Base-by-base conservation (phyloP, 2,329 filamentous ascomycete genomes). In the Dactylonectria macrodidyma region DNA sequence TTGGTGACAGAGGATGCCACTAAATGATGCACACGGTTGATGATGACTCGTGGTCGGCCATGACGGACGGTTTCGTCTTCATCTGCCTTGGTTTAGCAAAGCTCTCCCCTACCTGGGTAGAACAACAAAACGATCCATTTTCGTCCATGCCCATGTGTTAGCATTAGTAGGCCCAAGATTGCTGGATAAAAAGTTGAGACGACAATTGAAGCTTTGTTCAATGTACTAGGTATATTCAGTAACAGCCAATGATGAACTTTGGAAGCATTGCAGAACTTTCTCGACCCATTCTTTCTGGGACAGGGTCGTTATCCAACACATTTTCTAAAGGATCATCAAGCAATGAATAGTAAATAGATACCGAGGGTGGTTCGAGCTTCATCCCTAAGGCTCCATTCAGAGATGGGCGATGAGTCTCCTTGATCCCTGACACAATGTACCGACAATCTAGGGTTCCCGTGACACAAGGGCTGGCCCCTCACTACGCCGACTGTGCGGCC, bases 401-500 rank as follows among this genome's bases (percentile, higher is more conserved):
- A 5, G 33, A 38, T n/a, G 30, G 16, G 55, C 46, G 52, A 64
- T 58, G 54, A 59, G 54, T 47, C 51, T 54, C 60, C 24, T 26
- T 30, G 5, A 26, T 3, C 46, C 11, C 12, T 22, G 6, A 11
- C 46, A 22, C 3, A 11, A 14, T 48, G 46, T 26, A 26, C 38
- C 47, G 38, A 58, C 36, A 58, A 61, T 47, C 26, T 16, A 52
- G 52, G 48, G 54, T 62, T 54, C 64, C 64, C 64, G 59, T 62
- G 64, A 66, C 54, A 11, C 30, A 38, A 54, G 26, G 24, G 58
- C n/a, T 46, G 41, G 46, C 22, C 56, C 51, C 52, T 57, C 41
- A 54, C 52, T 44, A 44, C 33, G 44, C 59, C 50, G 24, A 16
- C 6, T 50, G 33, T 64, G 33, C 62, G 47, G 50, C 63, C 66